Conservation (phyloP, 805 yeast genomes). For the Cyberlindnera saturnus region DNA sequence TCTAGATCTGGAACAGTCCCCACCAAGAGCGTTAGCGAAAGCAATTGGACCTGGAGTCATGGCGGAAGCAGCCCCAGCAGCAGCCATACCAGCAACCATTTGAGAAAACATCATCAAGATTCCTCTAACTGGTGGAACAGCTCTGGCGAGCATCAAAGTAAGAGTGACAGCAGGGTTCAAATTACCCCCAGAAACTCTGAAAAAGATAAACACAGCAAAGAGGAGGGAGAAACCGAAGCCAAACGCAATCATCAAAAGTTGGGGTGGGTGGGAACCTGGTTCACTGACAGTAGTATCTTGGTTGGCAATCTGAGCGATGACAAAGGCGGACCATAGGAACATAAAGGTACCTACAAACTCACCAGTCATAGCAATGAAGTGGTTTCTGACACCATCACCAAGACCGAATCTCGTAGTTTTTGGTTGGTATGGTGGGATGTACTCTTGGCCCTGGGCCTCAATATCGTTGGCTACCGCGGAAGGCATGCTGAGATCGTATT, state of each 20-base stretch:
- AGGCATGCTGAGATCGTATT: background rate
- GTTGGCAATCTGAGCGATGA: constrained; percentile 82
- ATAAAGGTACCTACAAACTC: constrained; percentile 85
- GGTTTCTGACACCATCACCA: constrained; percentile 46
- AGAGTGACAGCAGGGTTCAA: constrained; percentile 86
- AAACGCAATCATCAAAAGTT: constrained; percentile 70
- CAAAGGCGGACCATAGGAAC: constrained; percentile 75
- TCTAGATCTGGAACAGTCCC: constrained; percentile 63
- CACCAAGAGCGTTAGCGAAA: constrained; percentile 67
- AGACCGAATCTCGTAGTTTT: constrained; percentile 32
- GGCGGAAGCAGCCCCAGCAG: constrained; percentile 83
- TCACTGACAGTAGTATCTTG: constrained; percentile 34
- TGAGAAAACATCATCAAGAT: constrained; percentile 59
- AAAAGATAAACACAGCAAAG: constrained; percentile 63
- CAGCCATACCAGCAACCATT: constrained; percentile 82
- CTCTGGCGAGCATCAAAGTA: constrained; percentile 64
- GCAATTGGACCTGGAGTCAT: constrained; percentile 77
- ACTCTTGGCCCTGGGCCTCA: constrained; percentile 37
- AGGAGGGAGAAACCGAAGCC: constrained; percentile 86
- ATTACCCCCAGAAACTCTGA: constrained; percentile 82
- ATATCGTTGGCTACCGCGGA: constrained; percentile 20
- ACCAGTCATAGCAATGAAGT: constrained; percentile 62
- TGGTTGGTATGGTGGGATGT: constrained; percentile 33
- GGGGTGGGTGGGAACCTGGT: constrained; percentile 53
- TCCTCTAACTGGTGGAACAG: constrained; percentile 69